Evolutionary conservation across 495 filamentous ascomycete genomes (phyloP).

Genomic region (Melanomma pulvis-pyrius): DNA sequence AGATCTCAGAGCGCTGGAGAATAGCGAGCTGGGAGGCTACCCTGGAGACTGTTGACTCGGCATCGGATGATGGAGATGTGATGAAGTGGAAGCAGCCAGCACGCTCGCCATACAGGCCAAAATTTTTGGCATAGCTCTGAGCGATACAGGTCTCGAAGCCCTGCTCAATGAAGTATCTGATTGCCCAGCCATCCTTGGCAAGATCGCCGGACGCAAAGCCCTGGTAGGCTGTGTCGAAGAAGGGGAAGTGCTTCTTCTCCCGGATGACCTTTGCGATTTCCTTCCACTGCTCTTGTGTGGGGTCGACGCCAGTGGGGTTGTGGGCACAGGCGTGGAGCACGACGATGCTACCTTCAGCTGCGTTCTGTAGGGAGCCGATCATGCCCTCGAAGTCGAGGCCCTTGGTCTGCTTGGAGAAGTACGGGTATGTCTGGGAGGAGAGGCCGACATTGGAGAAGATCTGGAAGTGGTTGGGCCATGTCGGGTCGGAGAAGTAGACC

Average conservation of each 20-base stretch:
- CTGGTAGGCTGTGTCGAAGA: constrained; percentile 98
- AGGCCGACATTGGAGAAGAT: constrained; percentile 93
- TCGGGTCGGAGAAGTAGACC: constrained; percentile 89
- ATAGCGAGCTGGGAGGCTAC: constrained; percentile 90
- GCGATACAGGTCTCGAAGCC: constrained; percentile 96
- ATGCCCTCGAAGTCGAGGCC: constrained; percentile 92
- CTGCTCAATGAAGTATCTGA: constrained; percentile 89
- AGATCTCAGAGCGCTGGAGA: constrained; percentile 94
- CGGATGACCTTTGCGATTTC: constrained; percentile 77
- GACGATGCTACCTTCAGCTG: constrained; percentile 78
- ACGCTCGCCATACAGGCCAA: constrained; percentile 95
- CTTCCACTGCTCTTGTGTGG: constrained; percentile 91
- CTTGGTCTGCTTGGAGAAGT: constrained; percentile 83
- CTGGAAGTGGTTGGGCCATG: constrained; percentile 98
- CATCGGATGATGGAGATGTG: constrained; percentile 68
- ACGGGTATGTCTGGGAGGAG: constrained; percentile 81
- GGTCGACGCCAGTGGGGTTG: constrained; percentile 98
- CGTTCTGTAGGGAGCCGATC: constrained; percentile 65
- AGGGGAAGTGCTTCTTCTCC: constrained; percentile 84
- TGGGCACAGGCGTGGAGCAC: constrained; percentile 96
- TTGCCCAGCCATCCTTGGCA: constrained; percentile 79
- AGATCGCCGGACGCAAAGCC: constrained; percentile 96
- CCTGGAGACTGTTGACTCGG: constrained; percentile 60
- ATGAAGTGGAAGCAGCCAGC: constrained; percentile 97
- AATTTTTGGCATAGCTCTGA: constrained; percentile 98